Evolutionary conservation across 352 stramenopile species (phyloP), one percentile per base, ranked within the genome.

Genomic region (Discostella stelligera): DNA sequence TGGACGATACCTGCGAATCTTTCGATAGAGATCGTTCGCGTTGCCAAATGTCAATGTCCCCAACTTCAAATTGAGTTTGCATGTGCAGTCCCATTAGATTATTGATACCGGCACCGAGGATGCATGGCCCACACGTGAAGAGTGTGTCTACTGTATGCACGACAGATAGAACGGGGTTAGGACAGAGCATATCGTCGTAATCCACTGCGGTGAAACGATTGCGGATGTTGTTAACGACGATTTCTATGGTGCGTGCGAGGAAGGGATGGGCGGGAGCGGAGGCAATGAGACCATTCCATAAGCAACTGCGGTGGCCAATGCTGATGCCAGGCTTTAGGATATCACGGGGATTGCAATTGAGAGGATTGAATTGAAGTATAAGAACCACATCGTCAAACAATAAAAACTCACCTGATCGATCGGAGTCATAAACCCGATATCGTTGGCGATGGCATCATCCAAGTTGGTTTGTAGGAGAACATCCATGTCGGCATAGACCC

Each of bases 181-280:
- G 87, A 59, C 87, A 92, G 54, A 90, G 82, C 50, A 87, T 81
- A 48, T 86, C 64, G 61, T 90, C 84, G 21, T 83, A 73, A 67
- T 92, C 87, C 6, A 92, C 83, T 50, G 68, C 62, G 20, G 87
- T 92, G 62, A 90, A 92, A 21, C 87, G 80, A 58, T 92, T 91
- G 13, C 84, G 80, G 56, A 91, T 79, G 63, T 92, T 89, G 64
- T 92, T 92, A 11, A 92, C 87, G 18, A 90, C 83, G 32, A 82
- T 84, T 50, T 90, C 73, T 41, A 90, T 85, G 6, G 79, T 82
- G 27, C 66, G 69, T 10, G 71, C 81, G n/a, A 90, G 67, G 68
- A 90, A 85, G 14, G 84, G 84, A 72, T 90, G 84, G 1, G 67
- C 84, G 25, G 80, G 80, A 39, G 84, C 71, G 14, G 74, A 76